phyloP scores from a whole-genome alignment of 2,329 filamentous ascomycete species.

The Ceratocystis albifundus region DNA sequence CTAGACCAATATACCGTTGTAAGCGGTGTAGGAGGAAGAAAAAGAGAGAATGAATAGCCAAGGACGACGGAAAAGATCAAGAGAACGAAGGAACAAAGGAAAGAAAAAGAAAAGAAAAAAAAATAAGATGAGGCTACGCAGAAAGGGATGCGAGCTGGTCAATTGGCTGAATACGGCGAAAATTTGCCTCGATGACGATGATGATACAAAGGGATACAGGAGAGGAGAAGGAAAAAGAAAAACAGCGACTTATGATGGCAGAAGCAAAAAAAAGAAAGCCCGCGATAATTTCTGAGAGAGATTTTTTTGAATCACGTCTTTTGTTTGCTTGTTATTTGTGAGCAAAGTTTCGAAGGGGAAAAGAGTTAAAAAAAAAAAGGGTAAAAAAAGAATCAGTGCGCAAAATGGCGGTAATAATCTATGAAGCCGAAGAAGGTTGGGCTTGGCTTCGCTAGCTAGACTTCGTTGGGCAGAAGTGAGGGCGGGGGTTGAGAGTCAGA shows the following conservation, averaged over 20 bases:
- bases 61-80: background rate
- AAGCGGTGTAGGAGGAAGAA: background rate
- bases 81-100: background rate
- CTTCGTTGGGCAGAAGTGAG: conserved; percentile 12
- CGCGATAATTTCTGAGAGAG: background rate
- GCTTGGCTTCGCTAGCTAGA: background rate
- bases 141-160: background rate
- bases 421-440: conserved; percentile 6
- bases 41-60: background rate
- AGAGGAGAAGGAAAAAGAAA: background rate
- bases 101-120: conserved; percentile 2
- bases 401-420: background rate
- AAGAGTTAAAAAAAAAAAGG: background rate
- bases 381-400: background rate
- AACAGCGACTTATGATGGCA: background rate
- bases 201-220: conserved; percentile 8
- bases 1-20: background rate
- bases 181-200: background rate
- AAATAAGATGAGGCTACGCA: conserved; percentile 2
- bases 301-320: background rate
- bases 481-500: background rate
- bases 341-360: background rate
- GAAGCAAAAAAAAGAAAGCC: background rate
- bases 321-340: background rate
- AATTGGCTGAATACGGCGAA: background rate